Conservation (phyloP, 1,284 basidiomycete genomes). For the Ganoderma lingzhi region DNA sequence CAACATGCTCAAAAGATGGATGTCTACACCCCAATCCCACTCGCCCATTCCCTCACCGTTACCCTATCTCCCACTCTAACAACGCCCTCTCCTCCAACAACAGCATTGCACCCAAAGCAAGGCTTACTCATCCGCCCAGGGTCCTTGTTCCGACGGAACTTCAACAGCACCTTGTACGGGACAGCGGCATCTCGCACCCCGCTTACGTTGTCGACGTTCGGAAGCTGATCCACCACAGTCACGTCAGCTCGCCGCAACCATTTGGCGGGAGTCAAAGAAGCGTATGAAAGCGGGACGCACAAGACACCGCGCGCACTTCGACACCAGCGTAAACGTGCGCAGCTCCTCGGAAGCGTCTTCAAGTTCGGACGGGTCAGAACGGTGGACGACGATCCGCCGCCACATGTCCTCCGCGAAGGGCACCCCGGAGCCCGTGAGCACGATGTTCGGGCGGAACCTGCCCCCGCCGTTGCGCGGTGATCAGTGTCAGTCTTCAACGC, state of each 20-base stretch:
- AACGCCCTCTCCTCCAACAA: conserved; percentile 55
- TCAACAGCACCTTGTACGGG: conserved; percentile 76
- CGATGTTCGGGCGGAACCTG: conserved; percentile 80
- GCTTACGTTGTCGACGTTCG: conserved; percentile 71
- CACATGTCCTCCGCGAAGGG: conserved; percentile 63
- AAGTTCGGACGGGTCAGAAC: conserved; percentile 32
- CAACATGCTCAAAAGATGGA: not conserved
- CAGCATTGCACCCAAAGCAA: conserved; percentile 71
- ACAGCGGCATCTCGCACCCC: conserved; percentile 76
- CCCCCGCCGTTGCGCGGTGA: no score
- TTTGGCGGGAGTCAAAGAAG: conserved; percentile 10
- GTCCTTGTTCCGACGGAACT: conserved; percentile 68
- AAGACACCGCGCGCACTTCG: conserved; percentile 74
- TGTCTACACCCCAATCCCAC: conserved; percentile 28
- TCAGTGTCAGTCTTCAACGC: no score
- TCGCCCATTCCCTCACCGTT: conserved; percentile 52
- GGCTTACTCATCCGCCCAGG: conserved; percentile 54
- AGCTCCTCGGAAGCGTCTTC: conserved; percentile 32
- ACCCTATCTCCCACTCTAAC: conserved; percentile 67
- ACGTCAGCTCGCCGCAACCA: not conserved
- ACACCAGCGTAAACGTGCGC: conserved; percentile 63
- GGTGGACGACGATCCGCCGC: conserved; percentile 60
- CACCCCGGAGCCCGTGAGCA: conserved; percentile 60
- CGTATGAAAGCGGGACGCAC: conserved; percentile 50
- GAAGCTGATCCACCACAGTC: conserved; percentile 54